Percentiles rank a stretch among this genome's conserved stretches.
Conservation (phyloP, 1,284 basidiomycete genomes). For the Sporisorium scitamineum region DNA sequence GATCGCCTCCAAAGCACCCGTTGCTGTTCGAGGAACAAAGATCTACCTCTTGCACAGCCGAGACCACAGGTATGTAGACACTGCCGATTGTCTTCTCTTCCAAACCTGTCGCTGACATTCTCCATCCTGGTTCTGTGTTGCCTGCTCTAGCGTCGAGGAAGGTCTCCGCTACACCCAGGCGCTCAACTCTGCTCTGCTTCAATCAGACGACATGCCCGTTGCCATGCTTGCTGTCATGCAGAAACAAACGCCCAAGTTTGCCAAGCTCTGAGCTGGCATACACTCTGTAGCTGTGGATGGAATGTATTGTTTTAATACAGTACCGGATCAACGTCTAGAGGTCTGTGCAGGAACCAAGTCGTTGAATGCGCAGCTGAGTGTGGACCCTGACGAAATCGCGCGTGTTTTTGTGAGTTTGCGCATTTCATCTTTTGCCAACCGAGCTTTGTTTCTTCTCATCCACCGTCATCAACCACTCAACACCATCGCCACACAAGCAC, state of each 20-base stretch:
- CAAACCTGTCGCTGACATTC: not conserved
- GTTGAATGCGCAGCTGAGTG: not conserved
- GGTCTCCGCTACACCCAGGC: slow-evolving; percentile 82
- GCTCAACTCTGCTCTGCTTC: slow-evolving; percentile 81
- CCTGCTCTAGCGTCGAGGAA: slow-evolving; percentile 75
- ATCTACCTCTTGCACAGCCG: slow-evolving; percentile 79
- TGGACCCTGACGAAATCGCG: slow-evolving; percentile 10
- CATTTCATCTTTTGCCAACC: not conserved
- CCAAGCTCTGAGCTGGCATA: slow-evolving; percentile 59
- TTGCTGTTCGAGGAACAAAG: slow-evolving; percentile 86
- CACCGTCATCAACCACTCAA: not conserved
- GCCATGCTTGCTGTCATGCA: slow-evolving; percentile 71
- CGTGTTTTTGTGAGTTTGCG: not conserved
- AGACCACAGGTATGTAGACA: slow-evolving; percentile 75
- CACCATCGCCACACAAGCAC: not conserved
- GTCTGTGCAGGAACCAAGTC: too few relatives aligned
- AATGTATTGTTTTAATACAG: not conserved
- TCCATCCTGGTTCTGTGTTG: not conserved
- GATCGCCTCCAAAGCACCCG: slow-evolving; percentile 83
- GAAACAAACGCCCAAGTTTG: slow-evolving; percentile 69
- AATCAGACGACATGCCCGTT: slow-evolving; percentile 75
- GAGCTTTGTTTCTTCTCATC: not conserved
- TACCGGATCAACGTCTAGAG: too few relatives aligned
- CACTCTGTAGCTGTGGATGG: too few relatives aligned
- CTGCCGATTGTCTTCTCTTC: not conserved